These are phyloP conservation scores for Curvularia spicifera DNA, from an alignment of 2,329 filamentous ascomycete species.

Conservation along the genomic window DNA sequence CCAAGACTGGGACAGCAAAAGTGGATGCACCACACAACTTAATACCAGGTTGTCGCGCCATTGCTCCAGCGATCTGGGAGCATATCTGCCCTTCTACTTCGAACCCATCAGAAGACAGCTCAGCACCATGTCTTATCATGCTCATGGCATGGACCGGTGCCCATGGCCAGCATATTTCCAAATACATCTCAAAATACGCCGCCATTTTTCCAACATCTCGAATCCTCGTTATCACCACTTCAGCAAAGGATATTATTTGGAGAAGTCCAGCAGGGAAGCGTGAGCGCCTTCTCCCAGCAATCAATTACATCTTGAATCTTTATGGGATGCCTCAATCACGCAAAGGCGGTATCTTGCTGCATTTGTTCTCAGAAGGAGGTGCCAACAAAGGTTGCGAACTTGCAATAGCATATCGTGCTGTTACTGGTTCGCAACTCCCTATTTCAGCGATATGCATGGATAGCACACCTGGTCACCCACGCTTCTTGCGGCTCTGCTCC, in stretches of 20 bases:
- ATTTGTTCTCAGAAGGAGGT: background rate
- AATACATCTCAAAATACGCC: background rate
- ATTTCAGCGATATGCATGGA: background rate
- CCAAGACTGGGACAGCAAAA: background rate
- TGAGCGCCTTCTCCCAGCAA: background rate
- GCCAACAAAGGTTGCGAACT: slow-evolving; percentile 1
- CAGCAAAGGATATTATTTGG: background rate
- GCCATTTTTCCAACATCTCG: background rate
- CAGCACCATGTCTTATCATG: background rate
- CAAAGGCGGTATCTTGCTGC: background rate
- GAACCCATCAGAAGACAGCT: background rate
- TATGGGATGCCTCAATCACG: background rate
- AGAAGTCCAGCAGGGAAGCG: background rate
- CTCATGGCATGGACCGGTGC: background rate
- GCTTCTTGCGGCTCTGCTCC: slow-evolving; percentile 1
- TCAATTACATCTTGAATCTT: background rate
- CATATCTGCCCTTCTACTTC: background rate
- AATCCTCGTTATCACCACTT: slow-evolving; percentile 1
- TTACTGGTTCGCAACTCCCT: background rate
- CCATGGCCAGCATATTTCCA: background rate
- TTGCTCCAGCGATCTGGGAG: slow-evolving; percentile 1
- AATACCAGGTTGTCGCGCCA: background rate
- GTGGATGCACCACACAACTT: background rate
- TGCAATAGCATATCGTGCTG: background rate
- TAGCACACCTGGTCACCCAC: slow-evolving; percentile 2